Base-by-base conservation (phyloP, 2,329 filamentous ascomycete genomes). In the Teratosphaeria gauchensis region DNA sequence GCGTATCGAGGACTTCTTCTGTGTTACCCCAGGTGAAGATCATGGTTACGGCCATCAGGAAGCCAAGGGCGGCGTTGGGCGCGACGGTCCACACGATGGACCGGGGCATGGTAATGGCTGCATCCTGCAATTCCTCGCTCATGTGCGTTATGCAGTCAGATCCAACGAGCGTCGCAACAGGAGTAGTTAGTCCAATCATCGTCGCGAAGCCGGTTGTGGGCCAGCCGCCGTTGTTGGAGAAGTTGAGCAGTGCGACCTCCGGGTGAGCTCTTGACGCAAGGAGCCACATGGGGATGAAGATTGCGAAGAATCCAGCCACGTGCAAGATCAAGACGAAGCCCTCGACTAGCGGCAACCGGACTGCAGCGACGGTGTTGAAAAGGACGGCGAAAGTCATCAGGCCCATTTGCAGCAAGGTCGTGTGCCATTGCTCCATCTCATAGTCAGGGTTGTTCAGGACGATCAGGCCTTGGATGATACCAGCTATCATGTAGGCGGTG, bases 401-500 rank as follows among this genome's bases (percentile, higher is more conserved):
- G 4, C 60, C 68, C 24, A 69, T 65, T 12, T 64, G 66, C 5
- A 80, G 62, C 56, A 79, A 66, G 2, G 77, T 79, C 2, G 71
- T 75, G 57, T 79, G 77, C 75, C 75, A 66, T 56, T 5, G 9
- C 14, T 62, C 14, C 4, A n/a, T 30, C 4, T 6, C 31, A 31
- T 64, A 64, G 48, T 42, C 51, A 7, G 55, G 19, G 46, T 58
- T 38, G 46, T 62, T 60, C 3, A 63, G 42, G 9, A 38, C 30
- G 32, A 59, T 57, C 11, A 61, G 59, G 9, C 54, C 58, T 52
- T 60, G 52, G 78, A 76, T 79, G 54, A 74, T 74, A 0, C 0
- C 79, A 80, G 1, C 73, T 76, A 55, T 82, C 80, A 78, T 78
- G 51, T 35, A 57, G 32, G 56, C 28, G 31, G 38, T 48, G 11